phyloP scores from a whole-genome alignment of 2,329 filamentous ascomycete species.

The Dactylellina leptospora region DNA sequence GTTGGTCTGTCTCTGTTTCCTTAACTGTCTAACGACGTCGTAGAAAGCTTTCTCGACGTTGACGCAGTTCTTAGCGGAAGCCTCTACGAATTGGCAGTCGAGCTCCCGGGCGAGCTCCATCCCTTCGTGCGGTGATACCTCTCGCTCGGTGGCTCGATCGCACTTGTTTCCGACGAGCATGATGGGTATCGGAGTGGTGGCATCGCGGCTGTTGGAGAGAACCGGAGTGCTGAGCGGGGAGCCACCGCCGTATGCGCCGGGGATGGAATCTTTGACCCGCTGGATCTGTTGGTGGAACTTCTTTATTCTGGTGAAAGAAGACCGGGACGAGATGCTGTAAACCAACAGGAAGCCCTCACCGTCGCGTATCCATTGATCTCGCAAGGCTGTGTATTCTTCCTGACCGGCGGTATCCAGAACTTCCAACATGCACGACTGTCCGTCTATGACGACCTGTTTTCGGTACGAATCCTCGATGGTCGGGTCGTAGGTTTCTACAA shows the following conservation, averaged over 20 bases:
- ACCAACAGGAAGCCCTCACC: constrained; percentile 97
- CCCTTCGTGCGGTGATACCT: constrained; percentile 96
- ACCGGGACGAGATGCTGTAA: constrained; percentile 97
- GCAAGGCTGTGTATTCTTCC: constrained; percentile 95
- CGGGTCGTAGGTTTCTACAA: constrained; percentile 93
- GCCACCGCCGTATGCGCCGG: constrained; percentile 59
- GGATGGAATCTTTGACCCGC: constrained; percentile 86
- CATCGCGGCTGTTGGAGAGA: constrained; percentile 56
- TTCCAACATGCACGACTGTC: constrained; percentile 95
- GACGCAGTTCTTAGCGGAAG: constrained; percentile 96
- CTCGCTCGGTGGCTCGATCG: constrained; percentile 92
- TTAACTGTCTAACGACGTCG: constrained; percentile 90
- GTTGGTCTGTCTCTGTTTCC: constrained; percentile 74
- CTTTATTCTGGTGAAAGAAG: constrained; percentile 93
- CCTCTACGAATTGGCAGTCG: constrained; percentile 95
- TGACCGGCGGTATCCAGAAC: constrained; percentile 97
- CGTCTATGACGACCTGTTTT: constrained; percentile 91
- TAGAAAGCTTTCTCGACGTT: constrained; percentile 99
- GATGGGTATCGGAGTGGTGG: constrained; percentile 79
- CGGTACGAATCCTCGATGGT: constrained; percentile 89
- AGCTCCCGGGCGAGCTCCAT: constrained; percentile 89
- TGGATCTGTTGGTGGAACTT: constrained; percentile 97
- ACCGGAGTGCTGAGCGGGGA: constrained; percentile 65
- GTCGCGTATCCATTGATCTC: constrained; percentile 98
- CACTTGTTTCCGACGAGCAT: constrained; percentile 99